Percentiles rank a stretch among this genome's conserved stretches.
Conservation (phyloP, 306 rosid species). For the Medicago truncatula region DNA sequence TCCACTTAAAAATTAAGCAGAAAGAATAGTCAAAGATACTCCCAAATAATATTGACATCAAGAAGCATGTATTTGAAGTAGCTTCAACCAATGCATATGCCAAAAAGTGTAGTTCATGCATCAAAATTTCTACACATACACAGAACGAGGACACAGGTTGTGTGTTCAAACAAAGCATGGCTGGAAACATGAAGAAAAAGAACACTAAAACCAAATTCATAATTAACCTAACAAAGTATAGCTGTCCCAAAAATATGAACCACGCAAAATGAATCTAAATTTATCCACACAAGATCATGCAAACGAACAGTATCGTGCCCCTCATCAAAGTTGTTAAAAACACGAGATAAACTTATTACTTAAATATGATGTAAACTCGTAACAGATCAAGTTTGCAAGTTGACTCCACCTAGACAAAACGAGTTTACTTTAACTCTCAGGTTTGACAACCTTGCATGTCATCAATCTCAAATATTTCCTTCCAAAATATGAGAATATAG, state of each 20-base stretch:
- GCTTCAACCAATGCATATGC: constrained; percentile 1
- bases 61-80: constrained; percentile 8
- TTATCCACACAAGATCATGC: background rate
- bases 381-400: no score
- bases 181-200: background rate
- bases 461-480: constrained; percentile 6
- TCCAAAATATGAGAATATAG: constrained; percentile 8
- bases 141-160: constrained; percentile 7
- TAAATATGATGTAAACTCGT: no score
- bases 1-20: constrained; percentile 12
- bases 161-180: background rate
- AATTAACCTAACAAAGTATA: constrained; percentile 7
- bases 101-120: constrained; percentile 27
- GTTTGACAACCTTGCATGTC: no score
- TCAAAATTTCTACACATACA: constrained; percentile 23
- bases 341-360: no score
- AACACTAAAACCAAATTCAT: constrained; percentile 23
- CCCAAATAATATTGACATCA: constrained; percentile 12
- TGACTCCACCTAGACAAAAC: no score
- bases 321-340: background rate
- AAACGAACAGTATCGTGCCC: background rate
- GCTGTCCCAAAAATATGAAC: constrained; percentile 2
- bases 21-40: background rate
- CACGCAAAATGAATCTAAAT: constrained; percentile 12
- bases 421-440: no score